phyloP scores from a whole-genome alignment of 306 rosid species.

The Betula pendula region DNA sequence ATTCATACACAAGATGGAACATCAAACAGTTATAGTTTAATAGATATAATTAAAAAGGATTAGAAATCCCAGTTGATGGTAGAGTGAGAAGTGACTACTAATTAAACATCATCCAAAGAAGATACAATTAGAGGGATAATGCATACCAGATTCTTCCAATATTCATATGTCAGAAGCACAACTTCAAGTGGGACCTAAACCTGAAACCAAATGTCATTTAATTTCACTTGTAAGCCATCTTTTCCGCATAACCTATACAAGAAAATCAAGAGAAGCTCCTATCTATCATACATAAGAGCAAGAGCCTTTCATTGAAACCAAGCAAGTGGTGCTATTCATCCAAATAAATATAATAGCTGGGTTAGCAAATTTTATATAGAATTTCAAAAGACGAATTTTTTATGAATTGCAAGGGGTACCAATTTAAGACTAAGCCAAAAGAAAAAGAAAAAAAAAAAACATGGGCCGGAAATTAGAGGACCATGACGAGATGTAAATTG shows the following conservation, averaged over 20 bases:
- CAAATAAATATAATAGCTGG: not conserved
- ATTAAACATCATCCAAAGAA: not conserved
- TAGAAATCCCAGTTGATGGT: not conserved
- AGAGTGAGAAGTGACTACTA: not conserved
- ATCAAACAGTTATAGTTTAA: not conserved
- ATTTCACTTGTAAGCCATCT: slow-evolving; percentile 14
- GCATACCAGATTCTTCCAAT: slow-evolving; percentile 88
- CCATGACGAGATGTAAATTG: not conserved
- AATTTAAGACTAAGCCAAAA: not conserved
- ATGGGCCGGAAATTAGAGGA: not conserved
- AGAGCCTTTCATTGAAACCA: not conserved
- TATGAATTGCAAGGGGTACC: not conserved
- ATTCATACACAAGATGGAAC: not conserved
- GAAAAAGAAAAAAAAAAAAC: not conserved
- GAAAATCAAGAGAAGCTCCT: not conserved
- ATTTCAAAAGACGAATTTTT: not conserved
- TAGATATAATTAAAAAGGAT: not conserved
- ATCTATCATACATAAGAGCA: not conserved
- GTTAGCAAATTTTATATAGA: not conserved
- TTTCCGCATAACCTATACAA: not conserved
- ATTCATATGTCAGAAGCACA: slow-evolving; percentile 90
- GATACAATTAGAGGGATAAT: not conserved
- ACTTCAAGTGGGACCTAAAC: slow-evolving; percentile 80
- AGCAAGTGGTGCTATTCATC: not conserved
- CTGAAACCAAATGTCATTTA: slow-evolving; percentile 40